Evolutionary conservation across 306 rosid species (phyloP), one percentile per base, ranked within the genome.

Genomic region (Ziziphus jujuba): DNA sequence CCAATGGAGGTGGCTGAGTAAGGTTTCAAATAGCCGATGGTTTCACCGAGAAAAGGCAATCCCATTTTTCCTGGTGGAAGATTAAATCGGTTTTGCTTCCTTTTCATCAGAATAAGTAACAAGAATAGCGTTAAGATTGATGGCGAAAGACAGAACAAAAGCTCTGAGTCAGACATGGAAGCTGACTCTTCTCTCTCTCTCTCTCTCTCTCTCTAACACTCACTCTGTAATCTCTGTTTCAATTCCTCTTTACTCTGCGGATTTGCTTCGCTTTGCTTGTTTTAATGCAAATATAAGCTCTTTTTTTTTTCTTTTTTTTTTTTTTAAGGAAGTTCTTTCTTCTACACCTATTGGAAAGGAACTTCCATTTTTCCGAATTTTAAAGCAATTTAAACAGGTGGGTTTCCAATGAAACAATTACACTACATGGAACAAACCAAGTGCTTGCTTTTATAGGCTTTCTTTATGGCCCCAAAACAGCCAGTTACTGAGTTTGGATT

Each of bases 1-100:
- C 99, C 99, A 13, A 75, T 63, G 24, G 97, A 77, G 7, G 85
- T 90, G 5, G 92, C 97, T 74, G 90, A 82, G 79, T 90, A 87
- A 65, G 99, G 97, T 69, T 73, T 87, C 77, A 93, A 81, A 54
- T 88, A 95, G 7, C 78, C 85, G 60, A 95, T 28, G 49, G 96
- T 90, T 77, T 95, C 96, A 0, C 99, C 99, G 28, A 95, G 65
- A 56, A 95, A 84, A 36, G 99, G 99, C 96, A 90, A 90, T 1
- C 99, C 99, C 99, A 87, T 88, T 63, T 74, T 80, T 3, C 99
- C 99, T 0, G 97, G 97, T 5, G 97, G 99, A 36, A 95, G 99
- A 62, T 90, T 85, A 17, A 79, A 68, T 66, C 59, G 81, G 40
- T 77, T 81, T 72, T 76, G 87, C 68, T 81, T 87, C 56, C 87